Conservation (phyloP, 164 flowering plant species). For the Vitis cinerea region DNA sequence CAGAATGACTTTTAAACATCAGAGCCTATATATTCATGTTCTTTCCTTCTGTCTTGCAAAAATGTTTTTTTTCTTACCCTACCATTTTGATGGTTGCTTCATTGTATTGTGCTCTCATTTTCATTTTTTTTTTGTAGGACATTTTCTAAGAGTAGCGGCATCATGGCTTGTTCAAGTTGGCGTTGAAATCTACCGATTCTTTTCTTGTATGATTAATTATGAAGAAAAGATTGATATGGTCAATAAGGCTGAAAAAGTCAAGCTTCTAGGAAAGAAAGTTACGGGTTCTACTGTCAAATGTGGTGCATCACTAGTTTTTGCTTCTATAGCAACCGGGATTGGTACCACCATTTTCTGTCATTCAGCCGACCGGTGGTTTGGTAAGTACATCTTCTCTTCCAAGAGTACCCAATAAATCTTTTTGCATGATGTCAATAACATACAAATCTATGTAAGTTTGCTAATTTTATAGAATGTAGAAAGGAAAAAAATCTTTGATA, state of each 20-base stretch:
- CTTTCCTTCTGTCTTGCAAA: not conserved
- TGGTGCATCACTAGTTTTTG: conserved; percentile 73
- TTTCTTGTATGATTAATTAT: conserved; percentile 21
- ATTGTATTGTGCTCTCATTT: conserved; percentile 6
- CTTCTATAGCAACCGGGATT: conserved; percentile 84
- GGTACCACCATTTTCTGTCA: conserved; percentile 75
- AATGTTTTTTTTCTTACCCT: not conserved
- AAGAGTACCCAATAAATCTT: not conserved
- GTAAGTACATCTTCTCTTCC: conserved; percentile 44
- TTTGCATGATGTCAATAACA: not conserved
- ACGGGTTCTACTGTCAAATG: conserved; percentile 53
- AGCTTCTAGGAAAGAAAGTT: conserved; percentile 54
- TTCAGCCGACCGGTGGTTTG: conserved; percentile 84
- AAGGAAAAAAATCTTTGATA: not conserved
- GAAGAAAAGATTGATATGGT: conserved; percentile 33
- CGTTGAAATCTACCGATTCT: conserved; percentile 55
- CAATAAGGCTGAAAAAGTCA: conserved; percentile 35
- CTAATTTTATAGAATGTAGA: too few relatives aligned
- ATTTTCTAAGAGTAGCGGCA: conserved; percentile 75
- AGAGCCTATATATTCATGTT: not conserved
- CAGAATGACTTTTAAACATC: conserved; percentile 89
- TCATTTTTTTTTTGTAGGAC: conserved; percentile 44
- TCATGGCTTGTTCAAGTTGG: conserved; percentile 87
- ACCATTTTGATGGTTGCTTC: not conserved
- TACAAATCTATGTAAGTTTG: not conserved